A percentile compares a stretch with the other conserved stretches of the same genome.
Conservation (phyloP, 768 basidiomycete species). For the Phanerochaete carnosa region DNA sequence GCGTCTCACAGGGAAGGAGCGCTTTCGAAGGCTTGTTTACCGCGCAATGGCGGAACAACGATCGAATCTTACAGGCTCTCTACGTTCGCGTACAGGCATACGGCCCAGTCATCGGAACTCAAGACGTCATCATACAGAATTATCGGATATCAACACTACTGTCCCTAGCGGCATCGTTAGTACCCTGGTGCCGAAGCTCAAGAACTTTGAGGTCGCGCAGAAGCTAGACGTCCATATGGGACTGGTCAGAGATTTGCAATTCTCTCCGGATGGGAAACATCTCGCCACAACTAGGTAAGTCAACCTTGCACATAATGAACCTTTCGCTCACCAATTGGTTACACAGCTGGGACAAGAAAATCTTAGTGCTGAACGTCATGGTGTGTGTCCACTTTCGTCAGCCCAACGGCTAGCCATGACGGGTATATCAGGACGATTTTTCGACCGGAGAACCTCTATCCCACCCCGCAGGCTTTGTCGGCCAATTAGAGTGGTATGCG, state of each 20-base stretch:
- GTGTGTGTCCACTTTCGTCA: no score
- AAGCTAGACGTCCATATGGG: neutral
- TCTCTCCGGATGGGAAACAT: conserved; percentile 6
- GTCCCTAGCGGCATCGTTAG: neutral
- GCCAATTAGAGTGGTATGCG: conserved; percentile 3
- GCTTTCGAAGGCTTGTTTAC: neutral
- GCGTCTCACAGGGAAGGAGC: neutral
- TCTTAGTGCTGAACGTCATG: neutral
- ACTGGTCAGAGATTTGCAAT: neutral
- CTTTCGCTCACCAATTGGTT: neutral
- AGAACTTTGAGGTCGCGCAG: neutral
- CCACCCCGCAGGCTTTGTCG: neutral
- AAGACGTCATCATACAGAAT: neutral
- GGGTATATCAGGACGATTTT: neutral
- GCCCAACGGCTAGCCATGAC: no score
- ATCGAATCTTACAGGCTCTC: conserved; percentile 15
- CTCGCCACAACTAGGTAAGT: neutral
- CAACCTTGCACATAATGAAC: neutral
- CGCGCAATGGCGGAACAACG: neutral
- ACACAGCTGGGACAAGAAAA: neutral
- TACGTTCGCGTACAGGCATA: conserved; percentile 40
- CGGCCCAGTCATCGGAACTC: conserved; percentile 25
- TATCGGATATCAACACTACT: neutral
- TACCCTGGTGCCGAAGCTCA: neutral
- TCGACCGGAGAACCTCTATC: neutral